These are phyloP conservation scores for Prinsepia uniflora DNA, from an alignment of 306 rosid species.

Conservation along the genomic window DNA sequence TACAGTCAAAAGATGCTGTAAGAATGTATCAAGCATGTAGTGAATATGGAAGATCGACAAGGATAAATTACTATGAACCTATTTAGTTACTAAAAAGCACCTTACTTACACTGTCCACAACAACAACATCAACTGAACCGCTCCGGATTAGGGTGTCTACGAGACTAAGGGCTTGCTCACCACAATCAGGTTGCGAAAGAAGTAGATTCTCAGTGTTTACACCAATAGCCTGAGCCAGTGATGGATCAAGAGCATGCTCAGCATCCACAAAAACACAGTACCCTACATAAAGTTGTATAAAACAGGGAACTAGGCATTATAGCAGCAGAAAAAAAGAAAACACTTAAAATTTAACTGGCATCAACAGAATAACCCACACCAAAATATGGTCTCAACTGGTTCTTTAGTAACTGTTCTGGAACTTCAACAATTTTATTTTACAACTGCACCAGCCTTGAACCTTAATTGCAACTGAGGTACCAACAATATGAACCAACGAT, in stretches of 20 bases:
- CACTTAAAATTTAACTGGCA: background rate
- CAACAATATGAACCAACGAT: background rate
- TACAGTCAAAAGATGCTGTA: background rate
- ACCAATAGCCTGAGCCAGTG: slow-evolving; percentile 76
- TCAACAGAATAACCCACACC: background rate
- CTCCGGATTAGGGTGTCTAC: slow-evolving; percentile 85
- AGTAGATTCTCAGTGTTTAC: slow-evolving; percentile 70
- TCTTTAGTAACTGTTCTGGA: background rate
- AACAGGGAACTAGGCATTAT: slow-evolving; percentile 18
- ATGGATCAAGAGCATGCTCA: slow-evolving; percentile 89
- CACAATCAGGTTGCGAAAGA: slow-evolving; percentile 91
- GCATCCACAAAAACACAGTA: slow-evolving; percentile 88
- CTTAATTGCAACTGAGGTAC: background rate
- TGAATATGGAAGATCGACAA: slow-evolving; percentile 3
- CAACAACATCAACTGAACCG: slow-evolving; percentile 93
- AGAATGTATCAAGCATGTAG: background rate
- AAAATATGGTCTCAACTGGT: background rate
- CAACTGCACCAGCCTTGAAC: background rate
- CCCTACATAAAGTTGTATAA: slow-evolving; percentile 37
- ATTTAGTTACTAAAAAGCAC: slow-evolving; percentile 15
- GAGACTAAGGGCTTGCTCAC: slow-evolving; percentile 92
- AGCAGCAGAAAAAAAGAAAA: slow-evolving; percentile 14
- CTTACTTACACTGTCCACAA: slow-evolving; percentile 85
- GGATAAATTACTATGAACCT: slow-evolving; percentile 11
- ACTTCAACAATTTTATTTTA: background rate